Evolutionary conservation across 2,329 filamentous ascomycete species (phyloP).

Genomic region (Aspergillus versicolor): DNA sequence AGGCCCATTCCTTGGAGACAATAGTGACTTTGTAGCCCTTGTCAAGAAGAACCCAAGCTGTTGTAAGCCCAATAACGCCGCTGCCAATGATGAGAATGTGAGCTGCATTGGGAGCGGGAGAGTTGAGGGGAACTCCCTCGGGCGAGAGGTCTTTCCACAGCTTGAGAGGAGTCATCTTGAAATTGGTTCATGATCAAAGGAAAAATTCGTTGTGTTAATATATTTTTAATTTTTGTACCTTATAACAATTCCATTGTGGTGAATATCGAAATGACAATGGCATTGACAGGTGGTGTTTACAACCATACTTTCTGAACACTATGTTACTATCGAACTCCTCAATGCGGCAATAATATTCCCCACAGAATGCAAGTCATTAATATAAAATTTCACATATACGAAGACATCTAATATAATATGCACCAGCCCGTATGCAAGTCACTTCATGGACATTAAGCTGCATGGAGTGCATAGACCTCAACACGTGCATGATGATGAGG

Average conservation of each 20-base stretch:
- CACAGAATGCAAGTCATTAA: no score
- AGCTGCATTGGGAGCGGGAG: not conserved
- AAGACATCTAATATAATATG: no score
- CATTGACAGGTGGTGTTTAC: no score
- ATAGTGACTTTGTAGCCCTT: constrained; percentile 48
- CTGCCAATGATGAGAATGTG: constrained; percentile 14
- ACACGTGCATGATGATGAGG: not conserved
- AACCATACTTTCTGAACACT: no score
- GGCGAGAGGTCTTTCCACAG: no score
- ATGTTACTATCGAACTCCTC: no score
- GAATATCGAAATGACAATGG: not conserved
- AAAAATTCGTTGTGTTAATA: not conserved
- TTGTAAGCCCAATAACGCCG: constrained; percentile 16
- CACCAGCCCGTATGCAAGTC: no score
- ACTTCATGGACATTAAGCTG: no score
- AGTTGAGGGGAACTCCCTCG: no score
- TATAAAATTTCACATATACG: no score
- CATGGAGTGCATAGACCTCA: no score
- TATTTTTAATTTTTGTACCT: not conserved
- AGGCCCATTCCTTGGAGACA: constrained; percentile 45
- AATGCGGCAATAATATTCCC: no score
- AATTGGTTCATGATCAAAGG: not conserved
- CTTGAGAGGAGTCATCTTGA: not conserved
- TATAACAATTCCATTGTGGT: not conserved
- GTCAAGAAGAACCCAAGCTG: constrained; percentile 46